Evolutionary conservation across 2,329 filamentous ascomycete genomes (phyloP).

Genomic region (Colletotrichum truncatum): DNA sequence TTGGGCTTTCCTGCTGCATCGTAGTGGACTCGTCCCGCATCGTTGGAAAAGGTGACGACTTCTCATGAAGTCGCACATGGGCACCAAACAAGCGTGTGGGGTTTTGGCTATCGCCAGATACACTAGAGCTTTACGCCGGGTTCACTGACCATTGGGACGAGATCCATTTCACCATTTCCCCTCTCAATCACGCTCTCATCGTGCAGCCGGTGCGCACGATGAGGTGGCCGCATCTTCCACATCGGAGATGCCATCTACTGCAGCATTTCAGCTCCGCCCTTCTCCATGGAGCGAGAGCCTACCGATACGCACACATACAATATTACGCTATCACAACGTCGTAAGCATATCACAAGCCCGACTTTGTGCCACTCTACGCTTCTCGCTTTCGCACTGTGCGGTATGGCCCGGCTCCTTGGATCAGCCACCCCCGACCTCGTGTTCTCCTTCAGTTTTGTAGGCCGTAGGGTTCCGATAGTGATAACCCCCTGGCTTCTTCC

Average conservation of each 20-base stretch:
- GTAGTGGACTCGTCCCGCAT: constrained; percentile 15
- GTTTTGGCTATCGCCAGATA: background rate
- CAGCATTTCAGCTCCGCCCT: background rate
- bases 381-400: background rate
- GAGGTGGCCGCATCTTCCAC: constrained; percentile 16
- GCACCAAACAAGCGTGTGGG: constrained; percentile 13
- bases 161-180: constrained; percentile 20
- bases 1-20: constrained; percentile 12
- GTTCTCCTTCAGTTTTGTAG: background rate
- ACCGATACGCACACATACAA: background rate
- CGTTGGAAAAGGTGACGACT: constrained; percentile 15
- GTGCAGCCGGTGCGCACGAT: constrained; percentile 20
- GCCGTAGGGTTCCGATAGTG: background rate
- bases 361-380: background rate
- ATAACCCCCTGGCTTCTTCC: background rate
- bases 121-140: background rate
- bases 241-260: background rate
- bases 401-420: background rate
- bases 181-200: constrained; percentile 13
- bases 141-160: constrained; percentile 11
- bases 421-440: constrained; percentile 3
- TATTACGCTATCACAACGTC: constrained; percentile 5
- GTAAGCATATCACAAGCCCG: background rate
- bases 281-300: too few relatives aligned
- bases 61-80: background rate